phyloP scores from a whole-genome alignment of 768 basidiomycete genomes.

The Dendrothele bispora region DNA sequence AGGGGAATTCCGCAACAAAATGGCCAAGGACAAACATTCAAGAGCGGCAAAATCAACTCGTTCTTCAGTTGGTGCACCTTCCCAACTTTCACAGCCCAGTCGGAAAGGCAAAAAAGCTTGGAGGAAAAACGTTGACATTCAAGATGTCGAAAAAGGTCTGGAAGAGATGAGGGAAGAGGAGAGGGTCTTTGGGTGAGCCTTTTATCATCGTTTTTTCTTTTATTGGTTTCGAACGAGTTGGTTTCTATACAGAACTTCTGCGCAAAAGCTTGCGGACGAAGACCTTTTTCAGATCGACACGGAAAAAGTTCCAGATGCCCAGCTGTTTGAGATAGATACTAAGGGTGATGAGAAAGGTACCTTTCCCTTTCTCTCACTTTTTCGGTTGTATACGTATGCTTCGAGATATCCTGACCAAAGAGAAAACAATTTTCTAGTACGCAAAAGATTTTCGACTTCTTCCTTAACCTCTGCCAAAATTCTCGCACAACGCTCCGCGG shows the following conservation, averaged over 20 bases:
- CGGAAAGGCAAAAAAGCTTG: slow-evolving; percentile 92
- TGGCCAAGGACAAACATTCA: no score
- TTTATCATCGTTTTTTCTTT: no score
- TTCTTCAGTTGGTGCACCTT: slow-evolving; percentile 66
- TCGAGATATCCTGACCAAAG: neutral
- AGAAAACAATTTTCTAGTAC: slow-evolving; percentile 55
- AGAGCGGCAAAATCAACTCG: no score
- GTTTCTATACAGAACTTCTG: no score
- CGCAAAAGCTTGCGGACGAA: slow-evolving; percentile 65
- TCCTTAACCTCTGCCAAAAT: slow-evolving; percentile 75
- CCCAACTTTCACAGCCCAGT: slow-evolving; percentile 67
- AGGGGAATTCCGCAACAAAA: no score
- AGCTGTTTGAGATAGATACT: slow-evolving; percentile 80
- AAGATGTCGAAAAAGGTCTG: slow-evolving; percentile 72
- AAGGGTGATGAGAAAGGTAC: slow-evolving; percentile 43
- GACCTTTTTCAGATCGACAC: slow-evolving; percentile 83
- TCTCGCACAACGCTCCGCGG: slow-evolving; percentile 81
- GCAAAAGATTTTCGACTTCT: slow-evolving; percentile 55
- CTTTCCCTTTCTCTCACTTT: neutral
- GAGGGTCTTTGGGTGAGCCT: slow-evolving; percentile 68
- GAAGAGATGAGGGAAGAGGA: slow-evolving; percentile 83
- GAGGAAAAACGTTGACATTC: slow-evolving; percentile 90
- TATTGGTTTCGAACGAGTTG: no score
- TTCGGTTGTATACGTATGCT: neutral
- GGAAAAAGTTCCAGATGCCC: no score